Base-by-base conservation (phyloP, 768 basidiomycete genomes). In the Scleroderma bovista region DNA sequence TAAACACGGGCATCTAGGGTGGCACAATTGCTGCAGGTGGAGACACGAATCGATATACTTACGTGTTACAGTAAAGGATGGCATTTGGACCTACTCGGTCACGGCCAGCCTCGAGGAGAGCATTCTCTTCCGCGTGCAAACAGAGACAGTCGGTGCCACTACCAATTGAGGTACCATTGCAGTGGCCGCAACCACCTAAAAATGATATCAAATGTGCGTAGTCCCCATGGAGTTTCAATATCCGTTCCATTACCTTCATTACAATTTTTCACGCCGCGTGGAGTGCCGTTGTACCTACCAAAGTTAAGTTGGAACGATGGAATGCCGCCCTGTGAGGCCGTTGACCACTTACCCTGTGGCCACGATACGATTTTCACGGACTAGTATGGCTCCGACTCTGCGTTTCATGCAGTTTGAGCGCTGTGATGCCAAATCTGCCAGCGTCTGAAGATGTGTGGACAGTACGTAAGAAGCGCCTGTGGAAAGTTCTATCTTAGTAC, bases 31-130 rank as follows among this genome's bases (percentile, higher is more conserved):
- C 19, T 10, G 40, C 40, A 19, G 40, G 10, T 15, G 40, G 24
- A 13, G 15, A 43, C 12, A 43, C 16, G 24, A 26, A 15, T 23
- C 10, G 44, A 29, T 31, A 29, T 40, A 67, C 88, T 56, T 52
- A 97, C 93, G 96, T 99, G 62, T 99, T 99, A 77, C 96, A 99
- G 65, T 98, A 99, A 13, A 99, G 64, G n/a, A 90, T 87, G 2
- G 89, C 80, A 44, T 84, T 81, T 45, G 73, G 69, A 6, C 88
- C 88, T n/a, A 95, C 79, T 42, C 96, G 75, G 52, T 97, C 96
- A 50, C 91, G 71, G 16, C 96, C 95, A 2, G 93, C 93, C 71
- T 98, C 95, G 2, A 98, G 69, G 13, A 98, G 73, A 0, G 95
- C 96, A 61, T 98, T 99, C 70, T 99, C 96, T 69, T 99, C 96